A percentile compares a stretch with the other conserved stretches of the same genome.
Evolutionary conservation across 2,329 filamentous ascomycete genomes (phyloP).

Genomic region (Calonectria hongkongensis): DNA sequence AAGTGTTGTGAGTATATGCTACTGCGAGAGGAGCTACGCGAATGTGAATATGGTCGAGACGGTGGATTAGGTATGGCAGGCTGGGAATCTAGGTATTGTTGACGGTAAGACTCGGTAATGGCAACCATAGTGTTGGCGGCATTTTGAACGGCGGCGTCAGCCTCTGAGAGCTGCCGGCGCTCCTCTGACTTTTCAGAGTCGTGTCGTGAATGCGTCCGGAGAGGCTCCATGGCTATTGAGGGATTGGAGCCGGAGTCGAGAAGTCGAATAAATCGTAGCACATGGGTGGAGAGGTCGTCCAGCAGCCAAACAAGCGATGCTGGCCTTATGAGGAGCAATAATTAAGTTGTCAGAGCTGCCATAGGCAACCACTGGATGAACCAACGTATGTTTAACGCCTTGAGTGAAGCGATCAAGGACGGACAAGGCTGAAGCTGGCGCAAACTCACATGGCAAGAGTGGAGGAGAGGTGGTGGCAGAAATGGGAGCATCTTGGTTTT

Average conservation of each 20-base stretch:
- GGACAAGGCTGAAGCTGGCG: conserved; percentile 17
- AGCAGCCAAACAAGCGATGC: not conserved
- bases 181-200: conserved; percentile 52
- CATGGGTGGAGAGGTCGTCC: conserved; percentile 11
- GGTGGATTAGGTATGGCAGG: conserved; percentile 45
- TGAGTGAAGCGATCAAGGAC: conserved; percentile 38
- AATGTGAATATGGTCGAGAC: conserved; percentile 49
- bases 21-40: conserved; percentile 48
- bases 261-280: conserved; percentile 25
- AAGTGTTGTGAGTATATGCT: conserved; percentile 50
- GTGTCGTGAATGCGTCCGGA: conserved; percentile 41
- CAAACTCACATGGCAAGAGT: conserved; percentile 22
- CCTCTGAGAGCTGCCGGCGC: conserved; percentile 43
- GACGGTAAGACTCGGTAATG: conserved; percentile 53
- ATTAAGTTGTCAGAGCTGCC: conserved; percentile 16
- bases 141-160: conserved; percentile 47
- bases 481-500: conserved; percentile 33
- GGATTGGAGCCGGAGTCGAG: conserved; percentile 39
- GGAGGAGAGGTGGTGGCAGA: conserved; percentile 26
- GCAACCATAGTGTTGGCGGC: conserved; percentile 53
- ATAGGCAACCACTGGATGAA: conserved; percentile 26
- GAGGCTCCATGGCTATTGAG: conserved; percentile 49
- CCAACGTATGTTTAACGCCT: conserved; percentile 24
- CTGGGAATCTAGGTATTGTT: conserved; percentile 49
- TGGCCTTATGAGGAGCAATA: conserved; percentile 13